Conservation (phyloP, 208 protist genomes). For the Naegleria gruberi region DNA sequence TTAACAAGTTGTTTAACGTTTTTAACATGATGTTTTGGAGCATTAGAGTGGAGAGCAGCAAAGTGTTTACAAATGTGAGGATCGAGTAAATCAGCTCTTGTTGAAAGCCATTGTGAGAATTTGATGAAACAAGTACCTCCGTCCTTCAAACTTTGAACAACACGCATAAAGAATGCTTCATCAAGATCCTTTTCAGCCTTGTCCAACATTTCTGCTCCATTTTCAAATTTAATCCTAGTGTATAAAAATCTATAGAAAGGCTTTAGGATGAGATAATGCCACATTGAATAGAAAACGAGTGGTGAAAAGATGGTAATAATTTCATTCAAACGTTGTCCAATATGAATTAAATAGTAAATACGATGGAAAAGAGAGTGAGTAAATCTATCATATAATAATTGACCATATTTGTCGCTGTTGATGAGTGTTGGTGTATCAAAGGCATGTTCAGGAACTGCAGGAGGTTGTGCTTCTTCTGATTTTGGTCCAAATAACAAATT, state of each 20-base stretch:
- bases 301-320: neutral
- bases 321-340: neutral
- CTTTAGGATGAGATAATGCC: neutral
- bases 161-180: neutral
- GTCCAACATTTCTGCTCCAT: neutral
- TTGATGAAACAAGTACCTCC: conserved; percentile 83
- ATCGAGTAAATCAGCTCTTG: conserved; percentile 73
- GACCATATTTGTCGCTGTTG: neutral
- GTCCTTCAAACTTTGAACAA: neutral
- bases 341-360: neutral
- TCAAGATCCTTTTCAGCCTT: neutral
- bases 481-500: neutral
- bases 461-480: neutral
- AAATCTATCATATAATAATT: neutral
- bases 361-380: neutral
- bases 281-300: neutral
- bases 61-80: conserved; percentile 58
- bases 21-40: conserved; percentile 55
- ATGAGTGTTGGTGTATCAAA: neutral
- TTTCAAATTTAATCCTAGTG: neutral
- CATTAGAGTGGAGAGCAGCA: conserved; percentile 58
- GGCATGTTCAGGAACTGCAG: neutral
- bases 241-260: neutral
- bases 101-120: conserved; percentile 81
- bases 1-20: conserved; percentile 66